A percentile compares a stretch with the other conserved stretches of the same genome.
These are phyloP conservation scores for Prinsepia uniflora DNA, from an alignment of 306 rosid species.

Conservation along the genomic window DNA sequence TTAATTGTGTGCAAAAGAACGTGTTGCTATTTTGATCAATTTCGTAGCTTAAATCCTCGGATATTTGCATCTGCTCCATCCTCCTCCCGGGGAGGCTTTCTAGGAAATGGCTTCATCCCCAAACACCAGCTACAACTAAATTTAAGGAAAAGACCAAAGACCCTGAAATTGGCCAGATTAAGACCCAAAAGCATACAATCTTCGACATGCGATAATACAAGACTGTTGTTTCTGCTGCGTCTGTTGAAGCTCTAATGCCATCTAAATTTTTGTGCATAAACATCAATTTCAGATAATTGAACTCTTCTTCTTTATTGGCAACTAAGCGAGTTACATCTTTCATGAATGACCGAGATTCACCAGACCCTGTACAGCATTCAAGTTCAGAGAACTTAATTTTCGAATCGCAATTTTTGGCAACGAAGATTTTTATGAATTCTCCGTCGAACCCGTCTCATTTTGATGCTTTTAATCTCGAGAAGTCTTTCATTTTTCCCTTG, in stretches of 20 bases:
- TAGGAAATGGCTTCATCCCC: too few species aligned
- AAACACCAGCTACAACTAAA: too few species aligned
- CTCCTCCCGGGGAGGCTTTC: too few species aligned
- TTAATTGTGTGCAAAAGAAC: too few species aligned
- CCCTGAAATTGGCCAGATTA: too few species aligned
- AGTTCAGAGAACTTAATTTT: slow-evolving; percentile 50
- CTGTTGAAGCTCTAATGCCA: slow-evolving; percentile 50
- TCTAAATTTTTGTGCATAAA: slow-evolving; percentile 50
- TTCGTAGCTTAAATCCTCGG: too few species aligned
- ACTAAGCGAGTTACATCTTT: slow-evolving; percentile 40
- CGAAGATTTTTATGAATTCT: slow-evolving; percentile 55
- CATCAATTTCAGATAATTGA: slow-evolving; percentile 54
- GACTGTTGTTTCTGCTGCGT: slow-evolving; percentile 44
- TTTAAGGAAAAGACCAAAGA: too few species aligned
- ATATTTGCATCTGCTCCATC: too few species aligned
- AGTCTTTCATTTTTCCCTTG: slow-evolving; percentile 46
- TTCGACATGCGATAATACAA: slow-evolving; percentile 59
- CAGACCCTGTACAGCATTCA: slow-evolving; percentile 61
- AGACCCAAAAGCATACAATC: too few species aligned
- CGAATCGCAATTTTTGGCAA: slow-evolving; percentile 75
- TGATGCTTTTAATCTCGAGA: slow-evolving; percentile 80
- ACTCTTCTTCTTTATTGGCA: slow-evolving; percentile 28
- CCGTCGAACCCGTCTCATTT: slow-evolving; percentile 73
- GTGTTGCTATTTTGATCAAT: too few species aligned
- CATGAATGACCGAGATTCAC: slow-evolving; percentile 80